These are phyloP conservation scores for Cryphonectria parasitica DNA, from an alignment of 2,329 filamentous ascomycete species.

Conservation along the genomic window DNA sequence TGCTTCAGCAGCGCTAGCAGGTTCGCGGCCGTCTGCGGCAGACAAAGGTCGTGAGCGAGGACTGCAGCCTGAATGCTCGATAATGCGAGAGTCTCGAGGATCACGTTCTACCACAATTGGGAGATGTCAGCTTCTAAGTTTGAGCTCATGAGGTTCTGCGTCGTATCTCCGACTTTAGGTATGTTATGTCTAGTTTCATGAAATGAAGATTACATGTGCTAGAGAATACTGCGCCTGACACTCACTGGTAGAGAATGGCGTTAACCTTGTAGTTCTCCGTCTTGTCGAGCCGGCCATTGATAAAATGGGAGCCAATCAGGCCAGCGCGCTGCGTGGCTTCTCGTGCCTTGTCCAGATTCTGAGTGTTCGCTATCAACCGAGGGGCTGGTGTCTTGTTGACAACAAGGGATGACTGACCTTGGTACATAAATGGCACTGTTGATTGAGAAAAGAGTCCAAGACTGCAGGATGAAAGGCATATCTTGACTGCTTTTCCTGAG, in stretches of 20 bases:
- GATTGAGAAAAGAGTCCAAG: conserved; percentile 11
- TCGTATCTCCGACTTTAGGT: not conserved
- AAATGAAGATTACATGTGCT: not conserved
- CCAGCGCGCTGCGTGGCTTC: not conserved
- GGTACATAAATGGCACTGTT: not conserved
- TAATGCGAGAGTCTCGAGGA: not conserved
- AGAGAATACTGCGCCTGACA: too few species aligned
- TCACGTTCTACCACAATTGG: not conserved
- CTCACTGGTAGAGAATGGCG: not conserved
- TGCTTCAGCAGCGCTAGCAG: not conserved
- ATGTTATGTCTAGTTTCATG: not conserved
- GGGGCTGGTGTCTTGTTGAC: not conserved
- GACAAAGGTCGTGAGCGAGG: not conserved
- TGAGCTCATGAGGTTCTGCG: not conserved
- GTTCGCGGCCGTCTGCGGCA: not conserved
- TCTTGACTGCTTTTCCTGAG: not conserved
- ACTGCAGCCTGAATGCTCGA: not conserved
- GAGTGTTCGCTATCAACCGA: not conserved
- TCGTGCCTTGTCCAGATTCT: not conserved
- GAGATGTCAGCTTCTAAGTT: not conserved
- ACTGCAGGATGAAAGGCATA: conserved; percentile 9
- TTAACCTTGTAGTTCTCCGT: not conserved
- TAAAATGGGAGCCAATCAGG: not conserved
- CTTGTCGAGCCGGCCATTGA: not conserved
- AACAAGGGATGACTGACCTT: not conserved